Evolutionary conservation across 139 green algal genomes (phyloP), one percentile per base, ranked within the genome.

Genomic region (Edaphochlamys debaryana): DNA sequence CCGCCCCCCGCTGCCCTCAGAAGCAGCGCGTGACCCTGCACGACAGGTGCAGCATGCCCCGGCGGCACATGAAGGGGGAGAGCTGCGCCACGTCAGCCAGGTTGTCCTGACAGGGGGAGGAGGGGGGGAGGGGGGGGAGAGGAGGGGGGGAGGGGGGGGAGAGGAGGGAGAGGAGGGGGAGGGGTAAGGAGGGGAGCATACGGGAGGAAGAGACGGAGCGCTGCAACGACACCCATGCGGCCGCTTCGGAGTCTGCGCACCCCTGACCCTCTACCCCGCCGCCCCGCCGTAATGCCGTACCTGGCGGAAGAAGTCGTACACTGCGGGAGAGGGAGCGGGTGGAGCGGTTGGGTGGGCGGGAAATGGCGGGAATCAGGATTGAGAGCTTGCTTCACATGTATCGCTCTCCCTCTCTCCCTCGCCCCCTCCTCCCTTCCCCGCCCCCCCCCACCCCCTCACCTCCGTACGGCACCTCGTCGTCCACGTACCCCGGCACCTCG

Each of bases 301-400:
- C 52, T 69, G 60, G 37, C 58, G 58, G 40, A 81, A 71, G 56
- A 81, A 81, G 56, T 81, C 74, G 74, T 81, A 81, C 74, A 81
- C 74, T 81, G 50, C 50, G 38, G 9, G 20, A 23, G 2, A 27
- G 27, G 1, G 54, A 7, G 66, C 66, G 38, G 13, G 29, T 6
- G 6, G 52, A 6, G 52, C 13, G 52, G 52, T 27, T 29, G 15
- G 17, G 13, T 62, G 17, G 17, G 17, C 19, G 6, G 17, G 13
- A 27, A 20, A 30, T 62, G 13, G 3, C 29, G 52, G 52, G 19
- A 56, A 27, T 32, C 38, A 11, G 27, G 19, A 45, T 36, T 22
- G 37, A 32, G 9, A 7, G 34, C 25, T 37, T 32, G 17, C 23
- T 8, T 15, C 38, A 20, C 67, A 50, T n/a, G 5, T 20, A 40